Evolutionary conservation across 1,284 basidiomycete species (phyloP).

Genomic region (Peniophora sp.): DNA sequence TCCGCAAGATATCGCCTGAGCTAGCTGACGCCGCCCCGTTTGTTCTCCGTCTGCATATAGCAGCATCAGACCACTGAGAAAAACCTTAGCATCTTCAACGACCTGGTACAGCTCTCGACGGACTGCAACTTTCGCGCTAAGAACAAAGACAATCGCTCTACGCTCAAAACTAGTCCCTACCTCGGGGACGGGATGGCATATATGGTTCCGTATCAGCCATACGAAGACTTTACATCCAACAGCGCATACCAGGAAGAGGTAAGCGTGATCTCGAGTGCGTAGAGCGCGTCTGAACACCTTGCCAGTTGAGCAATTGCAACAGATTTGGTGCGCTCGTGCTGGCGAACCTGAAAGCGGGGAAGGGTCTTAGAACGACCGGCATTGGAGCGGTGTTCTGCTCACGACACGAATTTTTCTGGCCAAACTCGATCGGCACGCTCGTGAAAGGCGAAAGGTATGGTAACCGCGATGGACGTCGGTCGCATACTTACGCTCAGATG

Average conservation of each 20-base stretch:
- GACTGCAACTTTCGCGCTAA: neutral
- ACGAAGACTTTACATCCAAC: neutral
- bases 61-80: no score
- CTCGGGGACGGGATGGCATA: neutral
- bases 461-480: neutral
- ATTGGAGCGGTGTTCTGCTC: constrained; percentile 14
- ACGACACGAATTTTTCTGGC: constrained; percentile 11
- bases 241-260: neutral
- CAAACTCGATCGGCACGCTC: constrained; percentile 13
- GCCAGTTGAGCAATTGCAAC: constrained; percentile 10
- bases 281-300: no score
- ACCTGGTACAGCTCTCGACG: neutral
- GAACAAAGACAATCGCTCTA: neutral
- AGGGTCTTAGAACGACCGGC: constrained; percentile 15
- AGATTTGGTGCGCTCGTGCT: constrained; percentile 9
- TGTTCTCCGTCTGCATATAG: no score
- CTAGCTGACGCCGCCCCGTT: neutral
- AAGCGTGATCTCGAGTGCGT: no score
- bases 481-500: no score
- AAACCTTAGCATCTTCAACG: neutral
- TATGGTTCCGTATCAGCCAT: neutral
- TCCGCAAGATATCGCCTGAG: neutral
- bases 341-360: constrained; percentile 6
- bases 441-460: constrained; percentile 17
- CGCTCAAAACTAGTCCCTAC: neutral